Percentiles rank a stretch among this genome's conserved stretches.
These are phyloP conservation scores for Agaricus bisporus DNA, from an alignment of 768 basidiomycete genomes.

Conservation along the genomic window DNA sequence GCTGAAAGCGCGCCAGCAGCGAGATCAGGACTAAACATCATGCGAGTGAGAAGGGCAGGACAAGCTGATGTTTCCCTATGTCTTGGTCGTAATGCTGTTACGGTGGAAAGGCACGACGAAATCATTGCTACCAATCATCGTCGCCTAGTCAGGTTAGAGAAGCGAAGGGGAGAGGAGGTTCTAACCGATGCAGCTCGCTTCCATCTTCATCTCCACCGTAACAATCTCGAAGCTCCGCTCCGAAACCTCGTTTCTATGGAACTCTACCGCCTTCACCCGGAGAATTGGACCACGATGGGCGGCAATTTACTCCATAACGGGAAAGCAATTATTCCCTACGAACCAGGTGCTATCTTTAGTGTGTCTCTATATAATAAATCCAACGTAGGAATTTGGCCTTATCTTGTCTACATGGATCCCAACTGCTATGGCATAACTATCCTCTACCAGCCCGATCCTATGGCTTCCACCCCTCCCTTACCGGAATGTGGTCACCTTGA, in stretches of 20 bases:
- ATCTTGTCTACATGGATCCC: conserved; percentile 56
- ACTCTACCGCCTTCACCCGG: conserved; percentile 42
- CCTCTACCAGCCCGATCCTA: conserved; percentile 45
- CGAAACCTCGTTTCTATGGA: conserved; percentile 45
- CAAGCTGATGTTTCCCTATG: conserved; percentile 48
- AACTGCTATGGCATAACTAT: conserved; percentile 46
- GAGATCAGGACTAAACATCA: conserved; percentile 36
- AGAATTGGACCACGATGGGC: conserved; percentile 35
- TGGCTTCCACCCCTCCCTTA: conserved; percentile 34
- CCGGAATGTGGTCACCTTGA: conserved; percentile 30
- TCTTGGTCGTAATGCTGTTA: conserved; percentile 31
- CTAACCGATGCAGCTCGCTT: conserved; percentile 55
- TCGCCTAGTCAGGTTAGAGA: conserved; percentile 31
- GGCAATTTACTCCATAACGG: conserved; percentile 42
- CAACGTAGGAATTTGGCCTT: conserved; percentile 53
- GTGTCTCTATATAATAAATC: conserved; percentile 46
- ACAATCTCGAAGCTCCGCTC: conserved; percentile 41
- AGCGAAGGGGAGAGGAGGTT: conserved; percentile 28
- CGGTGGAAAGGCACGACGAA: conserved; percentile 40
- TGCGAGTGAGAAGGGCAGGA: conserved; percentile 36
- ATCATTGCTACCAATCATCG: conserved; percentile 29
- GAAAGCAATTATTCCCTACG: conserved; percentile 39
- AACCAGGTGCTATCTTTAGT: conserved; percentile 36
- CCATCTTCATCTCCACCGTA: conserved; percentile 49
- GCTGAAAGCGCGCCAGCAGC: conserved; percentile 25